Evolutionary conservation across 371 early-diverging fungal species (phyloP).

Genomic region (Rhizopus microsporus): DNA sequence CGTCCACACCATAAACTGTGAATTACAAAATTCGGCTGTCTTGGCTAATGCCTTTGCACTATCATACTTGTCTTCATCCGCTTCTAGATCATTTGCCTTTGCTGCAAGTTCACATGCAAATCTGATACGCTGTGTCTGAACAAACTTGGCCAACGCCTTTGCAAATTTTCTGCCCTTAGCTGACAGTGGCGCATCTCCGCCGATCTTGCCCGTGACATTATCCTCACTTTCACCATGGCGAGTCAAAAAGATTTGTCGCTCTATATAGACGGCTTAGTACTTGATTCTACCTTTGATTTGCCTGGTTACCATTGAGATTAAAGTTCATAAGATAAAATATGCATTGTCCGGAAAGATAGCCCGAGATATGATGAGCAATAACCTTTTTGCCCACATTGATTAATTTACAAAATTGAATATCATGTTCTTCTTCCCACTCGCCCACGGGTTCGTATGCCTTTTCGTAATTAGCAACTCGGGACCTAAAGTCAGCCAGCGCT

Average conservation of each 20-base stretch:
- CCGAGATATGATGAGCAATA: slow-evolving; percentile 79
- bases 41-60: slow-evolving; percentile 22
- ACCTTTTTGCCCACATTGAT: slow-evolving; percentile 86
- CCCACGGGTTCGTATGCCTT: slow-evolving; percentile 78
- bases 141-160: slow-evolving; percentile 68
- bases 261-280: slow-evolving; percentile 19
- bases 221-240: slow-evolving; percentile 81
- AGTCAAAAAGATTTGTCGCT: slow-evolving; percentile 79
- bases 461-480: slow-evolving; percentile 82
- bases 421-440: slow-evolving; percentile 74
- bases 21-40: slow-evolving; percentile 33
- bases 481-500: slow-evolving; percentile 77
- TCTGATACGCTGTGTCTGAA: slow-evolving; percentile 44
- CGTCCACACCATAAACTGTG: slow-evolving; percentile 71
- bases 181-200: slow-evolving; percentile 78
- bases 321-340: slow-evolving; percentile 89
- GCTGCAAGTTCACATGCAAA: slow-evolving; percentile 45
- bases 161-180: slow-evolving; percentile 63
- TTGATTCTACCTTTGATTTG: neutral
- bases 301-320: slow-evolving; percentile 50
- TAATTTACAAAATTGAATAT: slow-evolving; percentile 80
- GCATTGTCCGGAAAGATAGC: slow-evolving; percentile 79
- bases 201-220: slow-evolving; percentile 58
- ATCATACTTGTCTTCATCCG: slow-evolving; percentile 26
- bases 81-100: slow-evolving; percentile 24